Conservation (phyloP, 106 monocot genomes). For the Acorus calamus region DNA sequence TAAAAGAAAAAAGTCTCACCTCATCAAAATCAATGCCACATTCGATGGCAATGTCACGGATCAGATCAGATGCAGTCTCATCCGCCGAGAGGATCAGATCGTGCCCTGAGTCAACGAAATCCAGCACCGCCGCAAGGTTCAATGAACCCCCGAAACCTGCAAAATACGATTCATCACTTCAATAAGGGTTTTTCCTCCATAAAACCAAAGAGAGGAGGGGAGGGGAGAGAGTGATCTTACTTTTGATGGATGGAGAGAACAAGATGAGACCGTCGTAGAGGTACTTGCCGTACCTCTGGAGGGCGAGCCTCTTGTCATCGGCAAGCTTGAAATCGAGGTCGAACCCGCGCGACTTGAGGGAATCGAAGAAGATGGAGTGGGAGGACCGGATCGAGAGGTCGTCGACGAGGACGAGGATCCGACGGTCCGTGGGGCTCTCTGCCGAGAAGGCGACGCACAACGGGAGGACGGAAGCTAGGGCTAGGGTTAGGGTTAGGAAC, state of each 20-base stretch:
- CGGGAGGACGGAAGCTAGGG: constrained; percentile 13
- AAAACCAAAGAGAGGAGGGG: background rate
- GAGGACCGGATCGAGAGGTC: constrained; percentile 83
- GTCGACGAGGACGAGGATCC: constrained; percentile 83
- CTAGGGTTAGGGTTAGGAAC: background rate
- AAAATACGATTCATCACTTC: background rate
- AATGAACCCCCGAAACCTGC: constrained; percentile 81
- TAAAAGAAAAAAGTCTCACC: constrained; percentile 19
- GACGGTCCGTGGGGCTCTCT: constrained; percentile 42
- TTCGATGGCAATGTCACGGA: constrained; percentile 80
- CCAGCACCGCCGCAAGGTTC: constrained; percentile 59
- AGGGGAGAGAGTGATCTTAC: constrained; percentile 20
- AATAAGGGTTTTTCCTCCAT: background rate
- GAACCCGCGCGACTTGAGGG: constrained; percentile 61
- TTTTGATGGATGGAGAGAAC: constrained; percentile 64
- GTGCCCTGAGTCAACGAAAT: constrained; percentile 81
- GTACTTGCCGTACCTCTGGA: constrained; percentile 73
- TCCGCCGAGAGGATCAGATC: constrained; percentile 82
- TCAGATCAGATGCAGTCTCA: constrained; percentile 58
- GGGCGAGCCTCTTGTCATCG: constrained; percentile 55
- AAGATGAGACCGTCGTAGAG: constrained; percentile 72
- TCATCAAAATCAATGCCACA: constrained; percentile 93
- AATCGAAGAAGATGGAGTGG: constrained; percentile 76
- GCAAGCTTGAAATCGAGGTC: constrained; percentile 78
- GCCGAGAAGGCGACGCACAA: constrained; percentile 24